Conservation (phyloP, 768 basidiomycete genomes). For the Lactifluus hygrophoroides region DNA sequence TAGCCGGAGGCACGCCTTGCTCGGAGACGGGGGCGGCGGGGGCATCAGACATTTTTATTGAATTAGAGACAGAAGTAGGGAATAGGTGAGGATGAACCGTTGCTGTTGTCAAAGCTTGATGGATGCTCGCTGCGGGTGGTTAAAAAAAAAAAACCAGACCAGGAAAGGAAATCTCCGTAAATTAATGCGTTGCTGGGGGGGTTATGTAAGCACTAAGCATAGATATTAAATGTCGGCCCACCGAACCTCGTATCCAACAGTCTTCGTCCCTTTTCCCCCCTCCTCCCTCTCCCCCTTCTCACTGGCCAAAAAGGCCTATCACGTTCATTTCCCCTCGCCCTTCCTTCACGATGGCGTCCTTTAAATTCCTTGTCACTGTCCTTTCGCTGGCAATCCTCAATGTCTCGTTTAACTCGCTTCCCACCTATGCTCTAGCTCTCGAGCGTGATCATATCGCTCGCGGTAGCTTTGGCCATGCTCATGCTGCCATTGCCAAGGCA, state of each 20-base stretch:
- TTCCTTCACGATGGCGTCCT: slow-evolving; percentile 34
- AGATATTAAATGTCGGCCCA: no score
- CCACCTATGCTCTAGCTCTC: slow-evolving; percentile 46
- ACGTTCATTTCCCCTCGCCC: background rate
- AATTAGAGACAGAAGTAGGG: slow-evolving; percentile 46
- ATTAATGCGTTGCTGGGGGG: slow-evolving; percentile 1
- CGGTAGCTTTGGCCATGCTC: slow-evolving; percentile 34
- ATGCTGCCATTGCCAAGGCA: slow-evolving; percentile 42
- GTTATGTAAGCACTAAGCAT: slow-evolving; percentile 3
- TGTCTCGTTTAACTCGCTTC: slow-evolving; percentile 37
- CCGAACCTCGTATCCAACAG: no score
- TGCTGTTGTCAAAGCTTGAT: slow-evolving; percentile 75
- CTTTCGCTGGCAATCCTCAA: slow-evolving; percentile 50
- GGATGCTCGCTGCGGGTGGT: background rate
- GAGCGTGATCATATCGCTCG: slow-evolving; percentile 35
- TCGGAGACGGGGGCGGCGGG: slow-evolving; percentile 75
- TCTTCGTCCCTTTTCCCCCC: no score
- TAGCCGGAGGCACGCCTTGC: slow-evolving; percentile 76
- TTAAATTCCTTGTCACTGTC: slow-evolving; percentile 50
- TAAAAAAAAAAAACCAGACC: slow-evolving; percentile 33
- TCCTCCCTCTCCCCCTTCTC: background rate
- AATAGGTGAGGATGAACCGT: slow-evolving; percentile 35
- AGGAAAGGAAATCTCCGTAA: slow-evolving; percentile 29
- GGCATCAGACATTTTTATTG: slow-evolving; percentile 77
- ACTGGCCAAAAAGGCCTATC: background rate